Conservation (phyloP, 176 grass and related monocot genomes). For the Thalia dealbata region DNA sequence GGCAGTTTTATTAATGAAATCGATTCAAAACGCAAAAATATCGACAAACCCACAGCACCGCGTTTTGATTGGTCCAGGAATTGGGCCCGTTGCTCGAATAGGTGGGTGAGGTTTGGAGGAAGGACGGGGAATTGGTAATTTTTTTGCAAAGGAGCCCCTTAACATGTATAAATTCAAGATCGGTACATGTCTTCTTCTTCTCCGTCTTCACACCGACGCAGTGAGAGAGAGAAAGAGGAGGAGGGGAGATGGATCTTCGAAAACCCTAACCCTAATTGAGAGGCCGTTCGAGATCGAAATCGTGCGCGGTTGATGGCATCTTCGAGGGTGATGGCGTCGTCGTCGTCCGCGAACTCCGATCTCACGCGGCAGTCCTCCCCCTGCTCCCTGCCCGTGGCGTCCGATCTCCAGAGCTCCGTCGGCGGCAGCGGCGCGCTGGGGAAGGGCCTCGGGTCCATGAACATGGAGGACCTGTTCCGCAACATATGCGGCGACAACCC, state of each 20-base stretch:
- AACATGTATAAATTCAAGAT: background rate
- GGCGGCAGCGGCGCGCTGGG: background rate
- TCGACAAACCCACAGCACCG: too few relatives aligned
- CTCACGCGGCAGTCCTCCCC: slow-evolving; percentile 44
- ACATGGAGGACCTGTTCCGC: slow-evolving; percentile 72
- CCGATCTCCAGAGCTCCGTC: slow-evolving; percentile 2
- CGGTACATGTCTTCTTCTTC: background rate
- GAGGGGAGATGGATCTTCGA: background rate
- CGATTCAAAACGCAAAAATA: too few relatives aligned
- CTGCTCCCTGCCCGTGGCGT: slow-evolving; percentile 16
- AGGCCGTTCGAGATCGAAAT: background rate
- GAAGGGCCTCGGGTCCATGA: slow-evolving; percentile 64
- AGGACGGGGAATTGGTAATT: too few relatives aligned
- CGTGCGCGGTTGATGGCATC: slow-evolving; percentile 37
- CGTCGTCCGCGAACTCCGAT: slow-evolving; percentile 60
- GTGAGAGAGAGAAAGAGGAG: background rate
- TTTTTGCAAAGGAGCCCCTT: background rate
- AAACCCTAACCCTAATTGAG: background rate
- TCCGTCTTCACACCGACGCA: background rate
- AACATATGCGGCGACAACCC: slow-evolving; percentile 41
- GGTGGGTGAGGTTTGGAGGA: too few relatives aligned
- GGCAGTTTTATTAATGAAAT: too few relatives aligned
- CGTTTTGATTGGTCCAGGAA: too few relatives aligned
- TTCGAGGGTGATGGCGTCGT: slow-evolving; percentile 31
- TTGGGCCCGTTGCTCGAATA: too few relatives aligned